These are phyloP conservation scores for Paxillus rubicundulus DNA, from an alignment of 768 basidiomycete genomes.

Conservation along the genomic window DNA sequence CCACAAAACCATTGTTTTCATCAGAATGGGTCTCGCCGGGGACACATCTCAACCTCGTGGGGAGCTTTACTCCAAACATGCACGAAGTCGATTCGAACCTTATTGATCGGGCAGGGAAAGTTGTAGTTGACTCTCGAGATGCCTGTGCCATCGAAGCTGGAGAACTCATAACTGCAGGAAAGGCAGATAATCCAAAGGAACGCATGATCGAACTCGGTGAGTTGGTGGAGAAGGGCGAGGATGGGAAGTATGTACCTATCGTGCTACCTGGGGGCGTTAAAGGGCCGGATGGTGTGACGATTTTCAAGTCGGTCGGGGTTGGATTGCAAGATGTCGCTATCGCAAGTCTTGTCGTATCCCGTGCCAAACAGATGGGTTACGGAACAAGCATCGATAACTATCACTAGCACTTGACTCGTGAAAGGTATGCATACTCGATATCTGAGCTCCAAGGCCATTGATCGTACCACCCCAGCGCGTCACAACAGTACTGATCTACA, in stretches of 20 bases:
- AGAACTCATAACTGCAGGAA: constrained; percentile 58
- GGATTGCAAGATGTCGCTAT: constrained; percentile 89
- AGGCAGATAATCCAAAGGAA: constrained; percentile 38
- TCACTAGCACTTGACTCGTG: constrained; percentile 27
- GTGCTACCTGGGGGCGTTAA: constrained; percentile 11
- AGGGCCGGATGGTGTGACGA: constrained; percentile 51
- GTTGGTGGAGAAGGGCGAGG: constrained; percentile 34
- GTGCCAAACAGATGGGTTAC: constrained; percentile 51
- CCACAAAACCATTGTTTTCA: constrained; percentile 67
- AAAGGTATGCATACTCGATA: not conserved
- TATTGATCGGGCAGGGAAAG: constrained; percentile 49
- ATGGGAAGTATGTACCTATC: constrained; percentile 11
- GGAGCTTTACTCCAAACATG: constrained; percentile 83
- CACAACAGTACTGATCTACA: constrained; percentile 6
- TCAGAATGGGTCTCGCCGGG: constrained; percentile 58
- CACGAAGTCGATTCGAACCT: constrained; percentile 65
- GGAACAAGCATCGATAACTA: constrained; percentile 51
- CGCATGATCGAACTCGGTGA: constrained; percentile 71
- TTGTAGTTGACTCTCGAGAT: constrained; percentile 72
- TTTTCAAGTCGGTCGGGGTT: constrained; percentile 88
- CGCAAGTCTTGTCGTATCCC: constrained; percentile 61
- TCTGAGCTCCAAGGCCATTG: not conserved
- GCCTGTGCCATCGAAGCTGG: constrained; percentile 80
- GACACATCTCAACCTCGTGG: constrained; percentile 72
- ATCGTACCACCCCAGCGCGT: not conserved